These are phyloP conservation scores for Alternaria infectoria DNA, from an alignment of 2,329 filamentous ascomycete genomes.

Conservation along the genomic window DNA sequence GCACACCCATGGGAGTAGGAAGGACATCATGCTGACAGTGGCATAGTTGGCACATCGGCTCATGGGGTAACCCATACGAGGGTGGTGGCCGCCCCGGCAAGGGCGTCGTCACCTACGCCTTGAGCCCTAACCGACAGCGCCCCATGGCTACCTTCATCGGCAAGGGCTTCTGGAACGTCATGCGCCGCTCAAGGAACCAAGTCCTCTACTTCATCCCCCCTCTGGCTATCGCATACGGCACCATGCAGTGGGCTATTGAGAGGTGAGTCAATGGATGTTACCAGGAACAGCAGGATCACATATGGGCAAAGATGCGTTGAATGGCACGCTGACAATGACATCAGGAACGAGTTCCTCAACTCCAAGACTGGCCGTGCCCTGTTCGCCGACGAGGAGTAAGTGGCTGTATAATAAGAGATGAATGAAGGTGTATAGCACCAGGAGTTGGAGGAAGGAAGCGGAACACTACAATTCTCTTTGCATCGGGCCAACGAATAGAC, in stretches of 20 bases:
- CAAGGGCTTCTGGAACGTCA: conserved; percentile 94
- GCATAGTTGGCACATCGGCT: conserved; percentile 46
- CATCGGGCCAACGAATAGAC: conserved; percentile 26
- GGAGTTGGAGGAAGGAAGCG: conserved; percentile 10
- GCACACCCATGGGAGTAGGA: conserved; percentile 11
- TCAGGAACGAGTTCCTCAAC: conserved; percentile 80
- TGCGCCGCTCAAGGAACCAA: conserved; percentile 83
- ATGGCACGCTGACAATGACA: conserved; percentile 4
- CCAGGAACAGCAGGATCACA: background rate
- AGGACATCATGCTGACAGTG: conserved; percentile 18
- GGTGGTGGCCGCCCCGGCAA: conserved; percentile 58
- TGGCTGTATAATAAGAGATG: background rate
- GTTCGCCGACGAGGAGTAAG: conserved; percentile 51
- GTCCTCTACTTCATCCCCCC: conserved; percentile 88
- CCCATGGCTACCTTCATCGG: conserved; percentile 78
- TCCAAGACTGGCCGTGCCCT: conserved; percentile 73
- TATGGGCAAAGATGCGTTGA: background rate
- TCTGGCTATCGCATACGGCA: conserved; percentile 76
- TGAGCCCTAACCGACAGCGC: conserved; percentile 88
- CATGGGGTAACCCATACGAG: conserved; percentile 49
- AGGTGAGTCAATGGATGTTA: conserved; percentile 66
- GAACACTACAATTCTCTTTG: conserved; percentile 17
- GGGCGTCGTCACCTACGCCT: conserved; percentile 71
- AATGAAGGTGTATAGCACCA: conserved; percentile 3
- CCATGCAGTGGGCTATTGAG: conserved; percentile 90